Base-by-base conservation (phyloP, 2,329 filamentous ascomycete species). In the Pseudopithomyces chartarum region DNA sequence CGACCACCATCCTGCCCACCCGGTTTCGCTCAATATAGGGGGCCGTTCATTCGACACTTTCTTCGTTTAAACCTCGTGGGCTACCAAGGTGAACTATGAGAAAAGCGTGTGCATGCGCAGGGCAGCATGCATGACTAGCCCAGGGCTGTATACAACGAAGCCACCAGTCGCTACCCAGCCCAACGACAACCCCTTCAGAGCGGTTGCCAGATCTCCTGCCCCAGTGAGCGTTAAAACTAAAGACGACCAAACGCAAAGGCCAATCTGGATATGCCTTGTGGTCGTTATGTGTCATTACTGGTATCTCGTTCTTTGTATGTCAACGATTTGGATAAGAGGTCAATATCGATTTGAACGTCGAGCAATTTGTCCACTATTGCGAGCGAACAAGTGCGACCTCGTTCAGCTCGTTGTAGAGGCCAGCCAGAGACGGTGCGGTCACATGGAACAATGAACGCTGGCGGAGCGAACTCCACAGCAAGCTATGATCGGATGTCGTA, bases 321-420 rank as follows among this genome's bases (percentile, higher is more conserved):
- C 19, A 33, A 13, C 13, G n/a, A 15, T 40, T 15, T 23, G n/a
- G 8, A n/a, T 26, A 12, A 19, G 26, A 23, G 6, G 19, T 46
- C 20, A 15, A n/a, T 22, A 17, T 12, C 11, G n/a, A 23, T 6
- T 15, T 19, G 19, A 34, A 39, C 32, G 22, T 43, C 32, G 12
- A 22, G 12, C 19, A 36, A 23, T 5, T 15, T 13, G 34, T 17
- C 33, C 8, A 7, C 22, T 2, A n/a, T 6, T 22, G 22, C 12
- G n/a, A n/a, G 40, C 23, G 40, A 38, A 22, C 34, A 36, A 48
- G 43, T 42, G 47, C 42, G 36, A 49, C 29, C 42, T 7, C 48
- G 57, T 62, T 55, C 56, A 58, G 60, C 59, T 52, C 58, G 59
- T 53, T 36, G 52, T 38, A 33, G 49, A 26, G n/a, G 33, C 26